Evolutionary conservation across 2,329 filamentous ascomycete genomes (phyloP), one percentile per base, ranked within the genome.

Genomic region (Ophiostoma sp.): DNA sequence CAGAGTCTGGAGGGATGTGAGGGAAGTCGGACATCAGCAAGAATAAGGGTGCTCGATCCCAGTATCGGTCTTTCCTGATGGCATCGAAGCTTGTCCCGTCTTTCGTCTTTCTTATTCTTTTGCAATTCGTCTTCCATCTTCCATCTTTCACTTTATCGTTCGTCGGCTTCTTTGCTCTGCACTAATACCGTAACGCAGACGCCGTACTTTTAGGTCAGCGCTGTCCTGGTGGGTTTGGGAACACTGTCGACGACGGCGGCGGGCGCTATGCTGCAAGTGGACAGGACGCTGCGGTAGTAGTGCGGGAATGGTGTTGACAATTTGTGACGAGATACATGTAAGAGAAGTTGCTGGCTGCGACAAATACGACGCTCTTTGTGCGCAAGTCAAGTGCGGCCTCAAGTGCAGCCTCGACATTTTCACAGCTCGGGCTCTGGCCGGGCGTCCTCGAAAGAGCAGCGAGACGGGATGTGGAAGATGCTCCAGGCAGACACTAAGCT

Each of bases 291-390:
- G 45, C 58, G 58, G 67, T 58, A 41, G 64, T 69, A 63, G 67
- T 58, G 67, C 65, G 64, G 67, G 45, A 66, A 69, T 69, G 65
- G 9, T 40, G 49, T 41, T 16, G 55, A 62, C 49, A 55, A 49
- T n/a, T 14, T 47, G 11, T 60, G 27, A 38, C 38, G 27, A 27
- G 27, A 27, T 27, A 27, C 27, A 27, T 27, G 27, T 27, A 27
- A 27, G 27, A 27, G 27, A 27, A 38, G 55, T 16, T 60, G 27
- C 6, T 27, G 27, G 11, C 16, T 60, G 52, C 27, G 16, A 9
- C 16, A 1, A 38, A 18, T 36, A 38, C 11, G 16, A 4, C 27
- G 49, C 18, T 55, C 42, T 27, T 27, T 27, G 27, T 27, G 27
- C 27, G 27, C 27, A 27, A 27, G 27, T 27, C 27, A 27, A 27